Evolutionary conservation across 2,329 filamentous ascomycete genomes (phyloP).

Genomic region (Pyrenochaeta sp.): DNA sequence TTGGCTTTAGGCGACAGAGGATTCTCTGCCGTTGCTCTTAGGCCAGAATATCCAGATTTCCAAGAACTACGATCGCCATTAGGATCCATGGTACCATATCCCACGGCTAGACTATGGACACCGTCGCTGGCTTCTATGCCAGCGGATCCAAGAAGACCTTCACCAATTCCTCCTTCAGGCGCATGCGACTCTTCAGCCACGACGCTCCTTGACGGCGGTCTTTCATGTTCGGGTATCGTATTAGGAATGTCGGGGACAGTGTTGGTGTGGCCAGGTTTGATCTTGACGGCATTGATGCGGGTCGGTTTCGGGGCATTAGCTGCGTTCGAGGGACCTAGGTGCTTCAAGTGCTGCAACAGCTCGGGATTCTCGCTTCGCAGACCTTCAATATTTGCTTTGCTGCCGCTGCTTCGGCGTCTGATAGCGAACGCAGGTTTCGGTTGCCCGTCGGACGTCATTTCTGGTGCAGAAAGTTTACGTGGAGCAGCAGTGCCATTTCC

Average conservation of each 20-base stretch:
- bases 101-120: slow-evolving; percentile 63
- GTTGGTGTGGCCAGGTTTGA: slow-evolving; percentile 66
- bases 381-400: slow-evolving; percentile 43
- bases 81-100: slow-evolving; percentile 53
- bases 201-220: slow-evolving; percentile 29
- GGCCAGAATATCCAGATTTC: slow-evolving; percentile 29
- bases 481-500: slow-evolving; percentile 20
- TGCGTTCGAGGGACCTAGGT: slow-evolving; percentile 69
- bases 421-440: slow-evolving; percentile 52
- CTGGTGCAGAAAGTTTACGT: slow-evolving; percentile 42
- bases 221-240: slow-evolving; percentile 52
- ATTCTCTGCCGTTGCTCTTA: slow-evolving; percentile 22
- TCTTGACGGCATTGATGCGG: slow-evolving; percentile 69
- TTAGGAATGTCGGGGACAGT: slow-evolving; percentile 64
- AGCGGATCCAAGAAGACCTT: slow-evolving; percentile 61
- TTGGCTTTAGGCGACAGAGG: slow-evolving; percentile 34
- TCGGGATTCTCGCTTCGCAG: slow-evolving; percentile 62
- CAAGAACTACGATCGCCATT: slow-evolving; percentile 5
- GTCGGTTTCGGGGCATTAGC: slow-evolving; percentile 67
- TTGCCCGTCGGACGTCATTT: slow-evolving; percentile 31
- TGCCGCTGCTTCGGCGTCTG: slow-evolving; percentile 55
- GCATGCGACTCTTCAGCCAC: slow-evolving; percentile 41
- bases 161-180: slow-evolving; percentile 61
- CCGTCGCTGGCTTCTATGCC: slow-evolving; percentile 70
- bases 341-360: slow-evolving; percentile 66